Evolutionary conservation across 768 basidiomycete species (phyloP).

Genomic region (Tylopilus plumbeoviolaceoides): DNA sequence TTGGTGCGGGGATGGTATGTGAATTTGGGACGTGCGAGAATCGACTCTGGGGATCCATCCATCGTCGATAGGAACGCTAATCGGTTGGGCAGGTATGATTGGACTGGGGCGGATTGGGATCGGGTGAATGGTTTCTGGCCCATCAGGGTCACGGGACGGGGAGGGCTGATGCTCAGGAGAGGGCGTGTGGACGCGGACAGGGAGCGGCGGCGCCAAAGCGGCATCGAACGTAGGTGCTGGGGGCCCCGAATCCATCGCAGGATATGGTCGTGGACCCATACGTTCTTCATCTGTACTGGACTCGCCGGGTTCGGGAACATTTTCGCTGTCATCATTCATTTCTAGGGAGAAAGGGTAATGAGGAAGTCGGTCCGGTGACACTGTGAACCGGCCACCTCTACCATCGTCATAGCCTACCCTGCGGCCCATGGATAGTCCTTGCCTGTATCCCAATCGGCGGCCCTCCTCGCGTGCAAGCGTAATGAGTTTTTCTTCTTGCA

Average conservation of each 20-base stretch:
- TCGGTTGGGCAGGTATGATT: constrained; percentile 1
- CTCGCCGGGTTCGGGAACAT: constrained; percentile 9
- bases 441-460: constrained; percentile 35
- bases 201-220: constrained; percentile 14
- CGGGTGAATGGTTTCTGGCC: constrained; percentile 28
- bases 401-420: constrained; percentile 29
- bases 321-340: constrained; percentile 12
- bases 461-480: constrained; percentile 44
- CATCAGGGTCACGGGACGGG: constrained; percentile 4
- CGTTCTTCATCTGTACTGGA: constrained; percentile 21
- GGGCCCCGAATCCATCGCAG: no score
- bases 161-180: constrained; percentile 17
- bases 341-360: constrained; percentile 11
- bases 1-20: constrained; percentile 21
- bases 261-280: constrained; percentile 12
- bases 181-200: constrained; percentile 15
- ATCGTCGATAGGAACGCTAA: constrained; percentile 19
- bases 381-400: constrained; percentile 12
- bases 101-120: constrained; percentile 26
- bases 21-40: constrained; percentile 23
- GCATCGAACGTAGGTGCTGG: constrained; percentile 23
- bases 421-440: constrained; percentile 37
- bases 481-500: constrained; percentile 40
- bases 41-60: constrained; percentile 30
- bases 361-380: constrained; percentile 11